Evolutionary conservation across 495 filamentous ascomycete genomes (phyloP).

Genomic region (Monascus purpureus): DNA sequence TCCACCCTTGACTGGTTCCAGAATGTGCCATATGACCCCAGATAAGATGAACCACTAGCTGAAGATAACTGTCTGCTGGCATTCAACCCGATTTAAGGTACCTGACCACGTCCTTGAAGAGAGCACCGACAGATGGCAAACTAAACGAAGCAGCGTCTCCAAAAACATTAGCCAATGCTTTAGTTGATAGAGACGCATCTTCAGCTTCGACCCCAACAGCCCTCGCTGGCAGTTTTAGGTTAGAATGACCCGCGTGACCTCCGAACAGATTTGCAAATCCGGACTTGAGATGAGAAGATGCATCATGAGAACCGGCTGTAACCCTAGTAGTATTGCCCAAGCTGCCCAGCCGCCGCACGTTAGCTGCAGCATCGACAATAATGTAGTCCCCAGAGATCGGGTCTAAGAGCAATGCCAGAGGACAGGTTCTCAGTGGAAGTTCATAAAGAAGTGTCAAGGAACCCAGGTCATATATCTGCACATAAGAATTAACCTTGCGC

Average conservation of each 20-base stretch:
- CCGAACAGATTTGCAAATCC: constrained; percentile 37
- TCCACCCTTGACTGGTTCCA: no score
- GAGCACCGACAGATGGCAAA: constrained; percentile 59
- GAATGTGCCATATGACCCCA: no score
- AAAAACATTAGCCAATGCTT: constrained; percentile 60
- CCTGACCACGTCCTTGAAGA: constrained; percentile 60
- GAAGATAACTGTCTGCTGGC: no score
- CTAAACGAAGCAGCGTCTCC: constrained; percentile 59
- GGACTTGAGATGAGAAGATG: constrained; percentile 28
- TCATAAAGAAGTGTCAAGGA: constrained; percentile 17
- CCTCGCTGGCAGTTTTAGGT: constrained; percentile 1
- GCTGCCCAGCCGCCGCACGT: constrained; percentile 37
- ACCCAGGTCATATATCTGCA: constrained; percentile 26
- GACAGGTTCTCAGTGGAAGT: constrained; percentile 11
- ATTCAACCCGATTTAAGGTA: constrained; percentile 14
- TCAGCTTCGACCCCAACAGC: constrained; percentile 25
- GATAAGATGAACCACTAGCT: no score
- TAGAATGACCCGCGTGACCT: constrained; percentile 1
- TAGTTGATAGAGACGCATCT: constrained; percentile 41
- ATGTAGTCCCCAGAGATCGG: constrained; percentile 43
- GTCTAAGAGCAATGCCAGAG: constrained; percentile 24
- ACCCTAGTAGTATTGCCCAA: constrained; percentile 38
- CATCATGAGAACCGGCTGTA: constrained; percentile 31
- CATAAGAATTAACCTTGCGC: constrained; percentile 9
- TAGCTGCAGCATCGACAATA: constrained; percentile 27